These are phyloP conservation scores for Candida cerambycidarum DNA, from an alignment of 805 yeast genomes.

Conservation along the genomic window DNA sequence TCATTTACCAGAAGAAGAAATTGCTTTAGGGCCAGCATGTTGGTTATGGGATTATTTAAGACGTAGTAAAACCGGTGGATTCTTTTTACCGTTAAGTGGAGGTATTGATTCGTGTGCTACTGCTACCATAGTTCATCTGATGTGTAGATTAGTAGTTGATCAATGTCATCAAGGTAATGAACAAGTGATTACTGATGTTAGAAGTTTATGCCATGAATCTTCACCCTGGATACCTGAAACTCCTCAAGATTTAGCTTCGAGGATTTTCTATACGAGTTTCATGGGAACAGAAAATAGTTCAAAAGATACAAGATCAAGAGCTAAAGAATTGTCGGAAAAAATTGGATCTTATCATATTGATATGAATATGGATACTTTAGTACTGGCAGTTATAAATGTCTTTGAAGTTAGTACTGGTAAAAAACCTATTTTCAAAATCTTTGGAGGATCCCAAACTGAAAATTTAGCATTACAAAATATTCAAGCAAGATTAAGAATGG, in stretches of 20 bases:
- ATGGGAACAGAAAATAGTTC: constrained; percentile 98
- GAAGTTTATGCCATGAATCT: constrained; percentile 56
- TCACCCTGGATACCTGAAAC: constrained; percentile 63
- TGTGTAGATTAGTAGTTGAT: constrained; percentile 82
- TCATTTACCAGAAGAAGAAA: constrained; percentile 91
- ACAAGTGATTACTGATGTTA: constrained; percentile 77
- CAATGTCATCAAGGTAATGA: constrained; percentile 68
- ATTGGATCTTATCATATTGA: constrained; percentile 91
- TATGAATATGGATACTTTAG: constrained; percentile 86
- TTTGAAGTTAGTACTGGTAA: constrained; percentile 91
- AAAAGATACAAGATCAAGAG: constrained; percentile 77
- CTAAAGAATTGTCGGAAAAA: constrained; percentile 67
- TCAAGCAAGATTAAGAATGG: constrained; percentile 96
- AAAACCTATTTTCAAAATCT: constrained; percentile 81
- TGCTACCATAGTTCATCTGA: constrained; percentile 87
- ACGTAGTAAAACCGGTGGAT: constrained; percentile 88
- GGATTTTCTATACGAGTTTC: constrained; percentile 83
- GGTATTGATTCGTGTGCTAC: constrained; percentile 99
- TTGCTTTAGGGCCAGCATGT: constrained; percentile 97
- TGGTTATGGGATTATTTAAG: constrained; percentile 99
- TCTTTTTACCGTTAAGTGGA: constrained; percentile 90
- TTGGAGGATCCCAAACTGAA: constrained; percentile 91
- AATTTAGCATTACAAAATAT: constrained; percentile 94
- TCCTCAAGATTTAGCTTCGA: constrained; percentile 73
- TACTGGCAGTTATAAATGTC: constrained; percentile 66